Evolutionary conservation across 2,329 filamentous ascomycete species (phyloP), one percentile per base, ranked within the genome.

Genomic region (Tolypocladium cylindrosporum): DNA sequence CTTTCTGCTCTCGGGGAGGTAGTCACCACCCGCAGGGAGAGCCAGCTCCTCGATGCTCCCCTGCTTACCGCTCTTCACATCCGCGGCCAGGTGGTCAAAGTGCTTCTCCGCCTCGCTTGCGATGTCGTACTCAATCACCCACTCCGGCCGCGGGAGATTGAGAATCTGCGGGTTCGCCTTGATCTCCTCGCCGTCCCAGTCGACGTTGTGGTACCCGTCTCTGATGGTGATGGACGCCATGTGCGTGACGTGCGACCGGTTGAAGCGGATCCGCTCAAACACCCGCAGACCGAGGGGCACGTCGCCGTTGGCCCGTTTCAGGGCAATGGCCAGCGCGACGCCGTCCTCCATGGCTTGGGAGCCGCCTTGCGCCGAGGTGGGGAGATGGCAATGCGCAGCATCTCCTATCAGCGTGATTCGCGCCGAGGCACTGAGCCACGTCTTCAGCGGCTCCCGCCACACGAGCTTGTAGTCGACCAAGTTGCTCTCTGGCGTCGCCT

Each of bases 261-360:
- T 75, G 65, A 76, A 80, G 31, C 78, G 68, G 39, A 79, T 72
- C 9, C 73, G 70, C 64, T 79, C 71, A 61, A 77, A 78, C 1
- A 72, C 71, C 9, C 69, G 65, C n/a, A 79, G 69, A 4, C 74
- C 75, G 57, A 72, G 71, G 8, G 69, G 68, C 10, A 77, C 68
- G n/a, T 67, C 68, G 0, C 56, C 60, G 55, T 66, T 48, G 24
- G 53, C 42, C 4, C 53, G 31, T 13, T 69, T 66, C 27, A 79
- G 71, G 41, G 73, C 79, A 1, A 74, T 71, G 5, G 76, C 77
- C 6, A 80, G 62, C 3, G 75, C 75, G 1, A 77, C 74, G 4
- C 75, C 78, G 64, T 80, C 78, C 64, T 80, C 77, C 65, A 80
- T 76, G 0, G 76, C 75, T 64, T 78, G 75, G 19, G 74, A 75